Evolutionary conservation across 169 alveolate species (phyloP).

Genomic region (Cystoisospora suis): DNA sequence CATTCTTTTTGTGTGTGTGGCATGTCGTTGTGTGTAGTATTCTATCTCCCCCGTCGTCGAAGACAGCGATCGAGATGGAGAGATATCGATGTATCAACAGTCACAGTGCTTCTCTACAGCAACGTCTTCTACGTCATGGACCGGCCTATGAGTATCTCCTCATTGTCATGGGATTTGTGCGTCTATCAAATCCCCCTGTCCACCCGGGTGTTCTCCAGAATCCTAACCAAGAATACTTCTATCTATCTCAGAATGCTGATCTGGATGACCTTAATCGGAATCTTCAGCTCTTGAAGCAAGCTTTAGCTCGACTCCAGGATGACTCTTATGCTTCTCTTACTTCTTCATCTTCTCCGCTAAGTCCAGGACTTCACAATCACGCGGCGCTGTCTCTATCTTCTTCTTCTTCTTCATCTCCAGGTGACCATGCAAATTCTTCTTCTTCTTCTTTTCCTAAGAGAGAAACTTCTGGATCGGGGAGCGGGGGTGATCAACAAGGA

Average conservation of each 20-base stretch:
- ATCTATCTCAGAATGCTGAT: not conserved
- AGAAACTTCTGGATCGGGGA: too few species aligned
- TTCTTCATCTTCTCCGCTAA: not conserved
- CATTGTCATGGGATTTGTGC: not conserved
- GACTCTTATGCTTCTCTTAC: not conserved
- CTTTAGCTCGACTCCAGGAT: not conserved
- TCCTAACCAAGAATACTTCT: not conserved
- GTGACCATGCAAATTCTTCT: too few species aligned
- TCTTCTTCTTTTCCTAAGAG: too few species aligned
- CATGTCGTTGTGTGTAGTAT: not conserved
- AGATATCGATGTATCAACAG: slow-evolving; percentile 15
- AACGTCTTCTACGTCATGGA: slow-evolving; percentile 23
- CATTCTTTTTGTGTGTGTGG: too few species aligned
- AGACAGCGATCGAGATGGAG: not conserved
- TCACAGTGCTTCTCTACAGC: slow-evolving; percentile 14
- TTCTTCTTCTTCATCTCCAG: too few species aligned
- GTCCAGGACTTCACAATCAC: not conserved
- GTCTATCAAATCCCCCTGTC: not conserved
- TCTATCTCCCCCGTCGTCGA: not conserved
- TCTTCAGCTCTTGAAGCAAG: not conserved
- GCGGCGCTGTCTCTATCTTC: too few species aligned
- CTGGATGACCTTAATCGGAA: not conserved
- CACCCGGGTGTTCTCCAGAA: not conserved
- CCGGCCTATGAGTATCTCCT: slow-evolving; percentile 17
- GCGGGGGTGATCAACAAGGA: too few species aligned